Conservation (phyloP, 2,329 filamentous ascomycete genomes). For the Sporothrix mexicana region DNA sequence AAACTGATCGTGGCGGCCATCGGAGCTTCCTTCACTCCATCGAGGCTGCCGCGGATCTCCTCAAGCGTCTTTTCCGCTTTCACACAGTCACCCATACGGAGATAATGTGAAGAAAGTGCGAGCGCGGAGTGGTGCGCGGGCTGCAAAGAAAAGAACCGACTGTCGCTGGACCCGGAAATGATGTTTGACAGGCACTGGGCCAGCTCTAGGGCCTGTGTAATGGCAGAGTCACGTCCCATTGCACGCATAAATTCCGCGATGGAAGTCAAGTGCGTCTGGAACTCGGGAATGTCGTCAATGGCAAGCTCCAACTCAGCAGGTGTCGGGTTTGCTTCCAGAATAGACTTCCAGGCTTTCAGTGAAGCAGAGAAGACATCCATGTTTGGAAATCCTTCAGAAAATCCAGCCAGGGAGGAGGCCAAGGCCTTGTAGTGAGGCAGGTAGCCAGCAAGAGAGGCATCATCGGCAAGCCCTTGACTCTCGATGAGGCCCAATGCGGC, state of each 20-base stretch:
- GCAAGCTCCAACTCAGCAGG: conserved; percentile 50
- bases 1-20: conserved; percentile 56
- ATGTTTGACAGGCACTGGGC: conserved; percentile 51
- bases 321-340: conserved; percentile 49
- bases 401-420: conserved; percentile 51
- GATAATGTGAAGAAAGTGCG: conserved; percentile 59
- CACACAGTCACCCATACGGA: conserved; percentile 57
- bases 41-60: conserved; percentile 58
- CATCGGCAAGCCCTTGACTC: conserved; percentile 51
- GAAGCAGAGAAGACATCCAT: conserved; percentile 46
- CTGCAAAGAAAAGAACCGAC: conserved; percentile 37
- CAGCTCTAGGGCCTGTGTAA: conserved; percentile 56
- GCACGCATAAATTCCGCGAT: conserved; percentile 59
- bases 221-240: conserved; percentile 55
- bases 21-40: conserved; percentile 44
- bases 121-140: conserved; percentile 56
- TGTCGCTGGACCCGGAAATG: not conserved
- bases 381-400: conserved; percentile 50
- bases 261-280: conserved; percentile 58
- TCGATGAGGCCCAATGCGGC: conserved; percentile 48
- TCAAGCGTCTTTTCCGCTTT: conserved; percentile 62
- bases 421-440: conserved; percentile 57
- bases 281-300: conserved; percentile 57
- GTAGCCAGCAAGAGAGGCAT: conserved; percentile 52
- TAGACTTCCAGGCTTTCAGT: conserved; percentile 53